Percentiles rank a stretch among this genome's conserved stretches.
These are phyloP conservation scores for Sphenostylis stenocarpa DNA, from an alignment of 306 rosid species.

Conservation along the genomic window DNA sequence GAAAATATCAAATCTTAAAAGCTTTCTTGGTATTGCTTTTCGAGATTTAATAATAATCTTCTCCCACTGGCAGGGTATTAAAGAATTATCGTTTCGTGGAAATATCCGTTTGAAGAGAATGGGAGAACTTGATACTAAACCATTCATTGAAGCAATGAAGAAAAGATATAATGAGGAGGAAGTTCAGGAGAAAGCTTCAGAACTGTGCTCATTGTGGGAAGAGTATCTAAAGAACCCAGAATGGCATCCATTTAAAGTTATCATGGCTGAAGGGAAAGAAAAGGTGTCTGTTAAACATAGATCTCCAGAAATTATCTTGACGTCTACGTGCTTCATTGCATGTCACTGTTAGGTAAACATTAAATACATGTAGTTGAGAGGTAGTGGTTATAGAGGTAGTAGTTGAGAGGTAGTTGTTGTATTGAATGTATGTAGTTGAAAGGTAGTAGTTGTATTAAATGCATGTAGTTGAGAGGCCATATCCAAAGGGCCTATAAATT, in stretches of 20 bases:
- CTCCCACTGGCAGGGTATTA: conserved; percentile 51
- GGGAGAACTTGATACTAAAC: conserved; percentile 85
- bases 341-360: too few species aligned
- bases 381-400: too few species aligned
- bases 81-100: conserved; percentile 50
- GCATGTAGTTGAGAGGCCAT: too few species aligned
- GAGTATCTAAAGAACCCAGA: conserved; percentile 87
- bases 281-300: conserved; percentile 41
- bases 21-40: conserved; percentile 7
- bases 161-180: conserved; percentile 71
- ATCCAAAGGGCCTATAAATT: too few species aligned
- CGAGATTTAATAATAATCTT: neutral
- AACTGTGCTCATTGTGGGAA: conserved; percentile 83
- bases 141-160: conserved; percentile 73
- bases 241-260: conserved; percentile 86
- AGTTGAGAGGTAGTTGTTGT: too few species aligned
- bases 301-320: conserved; percentile 11
- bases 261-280: conserved; percentile 40
- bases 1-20: neutral
- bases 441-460: too few species aligned
- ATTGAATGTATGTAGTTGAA: too few species aligned
- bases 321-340: neutral
- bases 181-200: conserved; percentile 75
- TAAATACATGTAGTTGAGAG: too few species aligned
- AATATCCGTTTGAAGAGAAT: conserved; percentile 72